Percentiles rank a stretch among this genome's conserved stretches.
Conservation (phyloP, 2,329 filamentous ascomycete species). For the Aureobasidium sp. region DNA sequence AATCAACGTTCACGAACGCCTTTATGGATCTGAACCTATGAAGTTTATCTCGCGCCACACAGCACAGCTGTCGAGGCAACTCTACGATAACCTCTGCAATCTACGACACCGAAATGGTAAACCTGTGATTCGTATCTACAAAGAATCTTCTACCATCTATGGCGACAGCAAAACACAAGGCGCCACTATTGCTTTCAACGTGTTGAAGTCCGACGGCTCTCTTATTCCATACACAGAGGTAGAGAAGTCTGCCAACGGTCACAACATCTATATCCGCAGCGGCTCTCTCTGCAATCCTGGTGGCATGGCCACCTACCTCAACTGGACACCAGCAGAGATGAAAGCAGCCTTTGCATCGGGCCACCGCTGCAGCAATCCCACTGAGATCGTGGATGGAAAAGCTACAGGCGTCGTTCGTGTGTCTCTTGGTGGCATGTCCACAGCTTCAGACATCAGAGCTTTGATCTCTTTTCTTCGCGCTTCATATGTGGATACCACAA, state of each 20-base stretch:
- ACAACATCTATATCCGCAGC: slow-evolving; percentile 74
- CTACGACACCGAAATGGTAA: slow-evolving; percentile 62
- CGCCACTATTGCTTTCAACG: slow-evolving; percentile 75
- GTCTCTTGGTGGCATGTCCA: slow-evolving; percentile 89
- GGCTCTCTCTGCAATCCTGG: slow-evolving; percentile 90
- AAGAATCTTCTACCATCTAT: slow-evolving; percentile 31
- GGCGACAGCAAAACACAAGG: slow-evolving; percentile 46
- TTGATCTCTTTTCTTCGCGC: slow-evolving; percentile 45
- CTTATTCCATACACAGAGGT: slow-evolving; percentile 80
- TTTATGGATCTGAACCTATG: slow-evolving; percentile 60
- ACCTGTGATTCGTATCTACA: slow-evolving; percentile 60
- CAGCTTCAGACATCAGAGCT: slow-evolving; percentile 58
- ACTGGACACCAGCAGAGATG: slow-evolving; percentile 72
- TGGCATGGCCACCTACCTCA: slow-evolving; percentile 65
- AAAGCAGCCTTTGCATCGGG: slow-evolving; percentile 76
- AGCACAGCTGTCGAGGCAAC: slow-evolving; percentile 48
- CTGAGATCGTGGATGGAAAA: slow-evolving; percentile 73
- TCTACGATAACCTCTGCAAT: slow-evolving; percentile 49
- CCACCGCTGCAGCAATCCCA: slow-evolving; percentile 73
- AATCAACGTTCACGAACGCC: slow-evolving; percentile 54
- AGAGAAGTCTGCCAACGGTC: slow-evolving; percentile 73
- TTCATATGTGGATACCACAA: slow-evolving; percentile 22
- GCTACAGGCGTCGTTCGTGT: slow-evolving; percentile 80
- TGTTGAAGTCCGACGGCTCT: slow-evolving; percentile 57
- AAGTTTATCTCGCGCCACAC: slow-evolving; percentile 62